Evolutionary conservation across 2,329 filamentous ascomycete genomes (phyloP).

Genomic region (Botrytis hyacinthi): DNA sequence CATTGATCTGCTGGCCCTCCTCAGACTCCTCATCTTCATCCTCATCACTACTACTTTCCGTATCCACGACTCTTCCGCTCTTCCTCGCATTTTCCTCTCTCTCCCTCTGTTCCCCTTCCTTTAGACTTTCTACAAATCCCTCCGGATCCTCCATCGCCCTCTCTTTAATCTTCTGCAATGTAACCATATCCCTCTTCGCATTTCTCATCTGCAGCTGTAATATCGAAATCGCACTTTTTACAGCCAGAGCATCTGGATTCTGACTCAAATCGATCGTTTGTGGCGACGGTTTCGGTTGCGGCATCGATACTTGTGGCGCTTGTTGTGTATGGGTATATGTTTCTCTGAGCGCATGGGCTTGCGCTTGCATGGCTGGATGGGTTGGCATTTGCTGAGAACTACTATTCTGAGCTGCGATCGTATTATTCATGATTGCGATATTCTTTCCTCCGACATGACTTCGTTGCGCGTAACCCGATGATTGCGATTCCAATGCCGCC

Average conservation of each 20-base stretch:
- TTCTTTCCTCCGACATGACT: neutral
- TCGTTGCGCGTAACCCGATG: neutral
- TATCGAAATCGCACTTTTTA: slow-evolving; percentile 80
- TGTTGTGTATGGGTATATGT: slow-evolving; percentile 49
- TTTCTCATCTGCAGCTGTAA: slow-evolving; percentile 82
- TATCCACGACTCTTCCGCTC: slow-evolving; percentile 29
- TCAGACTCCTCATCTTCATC: slow-evolving; percentile 28
- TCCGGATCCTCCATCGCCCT: slow-evolving; percentile 69
- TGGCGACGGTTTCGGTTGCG: slow-evolving; percentile 45
- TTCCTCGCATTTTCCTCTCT: slow-evolving; percentile 31
- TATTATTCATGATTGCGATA: slow-evolving; percentile 17
- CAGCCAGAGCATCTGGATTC: slow-evolving; percentile 84
- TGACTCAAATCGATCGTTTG: slow-evolving; percentile 56
- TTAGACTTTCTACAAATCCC: slow-evolving; percentile 68
- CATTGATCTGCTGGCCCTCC: slow-evolving; percentile 9
- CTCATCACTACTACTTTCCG: slow-evolving; percentile 20
- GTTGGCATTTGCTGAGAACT: neutral
- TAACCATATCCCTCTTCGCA: slow-evolving; percentile 71
- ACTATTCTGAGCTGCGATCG: neutral
- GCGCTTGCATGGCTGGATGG: slow-evolving; percentile 29
- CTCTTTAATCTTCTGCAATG: slow-evolving; percentile 66
- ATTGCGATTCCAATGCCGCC: neutral
- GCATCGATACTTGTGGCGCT: slow-evolving; percentile 41
- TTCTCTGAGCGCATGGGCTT: neutral
- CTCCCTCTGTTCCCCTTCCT: slow-evolving; percentile 55